Percentiles rank a stretch among this genome's conserved stretches.
These are phyloP conservation scores for Lepidium didymum DNA, from an alignment of 345 rosid species.

Conservation along the genomic window DNA sequence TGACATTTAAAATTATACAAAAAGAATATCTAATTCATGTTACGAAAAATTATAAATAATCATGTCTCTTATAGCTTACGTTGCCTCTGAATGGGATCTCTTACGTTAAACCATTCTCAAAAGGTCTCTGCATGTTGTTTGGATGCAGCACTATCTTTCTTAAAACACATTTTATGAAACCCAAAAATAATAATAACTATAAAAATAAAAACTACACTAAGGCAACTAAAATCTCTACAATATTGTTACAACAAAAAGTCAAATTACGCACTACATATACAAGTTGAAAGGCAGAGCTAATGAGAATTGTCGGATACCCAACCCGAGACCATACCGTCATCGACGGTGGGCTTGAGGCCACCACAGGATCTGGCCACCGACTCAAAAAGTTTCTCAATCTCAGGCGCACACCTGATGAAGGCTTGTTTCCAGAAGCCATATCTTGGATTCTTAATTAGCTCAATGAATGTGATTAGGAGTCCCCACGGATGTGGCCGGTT, in stretches of 20 bases:
- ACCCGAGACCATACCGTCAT: constrained; percentile 66
- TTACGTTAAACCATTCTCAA: too few relatives aligned
- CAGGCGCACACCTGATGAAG: constrained; percentile 80
- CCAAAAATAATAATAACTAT: too few relatives aligned
- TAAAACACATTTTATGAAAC: too few relatives aligned
- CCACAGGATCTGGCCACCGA: constrained; percentile 83
- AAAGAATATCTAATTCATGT: too few relatives aligned
- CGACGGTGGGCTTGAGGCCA: constrained; percentile 51
- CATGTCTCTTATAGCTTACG: too few relatives aligned
- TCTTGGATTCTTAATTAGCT: constrained; percentile 93
- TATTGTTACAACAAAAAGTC: constrained; percentile 9
- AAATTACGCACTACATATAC: not conserved
- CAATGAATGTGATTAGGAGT: constrained; percentile 93
- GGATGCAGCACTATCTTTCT: too few relatives aligned
- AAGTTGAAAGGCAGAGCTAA: not conserved
- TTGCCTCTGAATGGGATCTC: too few relatives aligned
- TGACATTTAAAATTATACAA: too few relatives aligned
- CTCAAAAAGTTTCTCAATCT: constrained; percentile 83
- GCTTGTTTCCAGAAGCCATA: constrained; percentile 78
- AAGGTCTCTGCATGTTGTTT: too few relatives aligned
- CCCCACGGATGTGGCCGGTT: constrained; percentile 99
- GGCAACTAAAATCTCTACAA: not conserved
- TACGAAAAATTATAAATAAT: too few relatives aligned
- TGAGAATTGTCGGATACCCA: constrained; percentile 63
- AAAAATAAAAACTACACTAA: too few relatives aligned